Percentiles rank a stretch among this genome's conserved stretches.
Evolutionary conservation across 441 rosid genomes (phyloP).

Genomic region (Erodium chrysanthum): DNA sequence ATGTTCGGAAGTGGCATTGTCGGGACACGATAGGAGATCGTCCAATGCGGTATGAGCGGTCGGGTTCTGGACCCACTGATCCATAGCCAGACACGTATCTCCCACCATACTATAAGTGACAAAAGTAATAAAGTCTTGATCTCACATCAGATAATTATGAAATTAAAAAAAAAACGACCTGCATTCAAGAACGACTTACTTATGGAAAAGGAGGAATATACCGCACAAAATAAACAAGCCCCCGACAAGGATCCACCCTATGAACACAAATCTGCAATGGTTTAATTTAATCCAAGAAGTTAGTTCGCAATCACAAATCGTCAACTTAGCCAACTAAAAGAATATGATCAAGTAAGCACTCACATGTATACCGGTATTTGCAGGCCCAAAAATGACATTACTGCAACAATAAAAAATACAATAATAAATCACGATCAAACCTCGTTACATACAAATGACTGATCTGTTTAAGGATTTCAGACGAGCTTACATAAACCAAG

Average conservation of each 20-base stretch:
- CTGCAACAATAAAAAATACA: background rate
- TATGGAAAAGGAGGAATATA: background rate
- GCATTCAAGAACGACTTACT: too few relatives aligned
- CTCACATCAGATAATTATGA: background rate
- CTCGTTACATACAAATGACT: too few relatives aligned
- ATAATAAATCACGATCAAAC: too few relatives aligned
- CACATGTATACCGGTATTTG: background rate
- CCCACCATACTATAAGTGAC: conserved; percentile 42
- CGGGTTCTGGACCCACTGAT: conserved; percentile 77
- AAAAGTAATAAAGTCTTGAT: background rate
- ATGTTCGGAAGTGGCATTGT: conserved; percentile 54
- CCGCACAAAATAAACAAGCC: conserved; percentile 4
- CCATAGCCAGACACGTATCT: conserved; percentile 82
- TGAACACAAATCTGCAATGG: background rate
- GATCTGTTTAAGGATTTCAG: too few relatives aligned
- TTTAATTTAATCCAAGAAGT: background rate
- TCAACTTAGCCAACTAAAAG: too few relatives aligned
- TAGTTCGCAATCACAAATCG: background rate
- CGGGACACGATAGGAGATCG: conserved; percentile 78
- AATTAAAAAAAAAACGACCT: too few relatives aligned
- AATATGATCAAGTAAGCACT: background rate
- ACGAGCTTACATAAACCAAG: background rate
- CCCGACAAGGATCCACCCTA: background rate
- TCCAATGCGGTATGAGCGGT: conserved; percentile 75
- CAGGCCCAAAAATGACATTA: background rate